Percentiles rank a stretch among this genome's conserved stretches.
phyloP scores from a whole-genome alignment of 2,329 filamentous ascomycete genomes.

The Phaeosphaeriaceae sp. region DNA sequence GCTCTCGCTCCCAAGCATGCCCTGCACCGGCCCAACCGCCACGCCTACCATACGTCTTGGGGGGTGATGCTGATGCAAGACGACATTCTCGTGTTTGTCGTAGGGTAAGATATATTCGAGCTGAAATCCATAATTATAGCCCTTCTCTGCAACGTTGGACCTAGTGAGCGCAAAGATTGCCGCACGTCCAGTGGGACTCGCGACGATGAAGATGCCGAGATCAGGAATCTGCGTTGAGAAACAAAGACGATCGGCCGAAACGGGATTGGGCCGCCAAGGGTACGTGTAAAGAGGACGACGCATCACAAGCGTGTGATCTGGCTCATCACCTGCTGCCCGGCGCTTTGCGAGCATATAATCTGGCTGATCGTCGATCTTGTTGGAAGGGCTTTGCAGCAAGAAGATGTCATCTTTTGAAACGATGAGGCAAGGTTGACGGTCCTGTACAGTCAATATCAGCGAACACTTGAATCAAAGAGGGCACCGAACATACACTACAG shows the following conservation, averaged over 20 bases:
- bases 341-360: not conserved
- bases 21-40: constrained; percentile 71
- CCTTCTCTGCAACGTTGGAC: constrained; percentile 53
- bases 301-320: constrained; percentile 43
- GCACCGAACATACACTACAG: not conserved
- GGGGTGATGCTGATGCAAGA: constrained; percentile 14
- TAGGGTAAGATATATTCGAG: constrained; percentile 65
- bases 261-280: not conserved
- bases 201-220: constrained; percentile 73
- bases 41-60: constrained; percentile 67
- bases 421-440: constrained; percentile 46
- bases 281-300: constrained; percentile 39
- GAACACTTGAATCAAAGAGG: not conserved
- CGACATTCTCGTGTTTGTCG: constrained; percentile 3
- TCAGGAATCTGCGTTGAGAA: constrained; percentile 72
- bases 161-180: constrained; percentile 63
- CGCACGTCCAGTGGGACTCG: constrained; percentile 71
- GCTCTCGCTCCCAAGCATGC: constrained; percentile 34
- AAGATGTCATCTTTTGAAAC: constrained; percentile 55
- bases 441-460: constrained; percentile 10
- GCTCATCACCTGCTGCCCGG: not conserved
- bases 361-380: not conserved
- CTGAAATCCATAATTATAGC: constrained; percentile 56
- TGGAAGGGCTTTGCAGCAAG: constrained; percentile 49
- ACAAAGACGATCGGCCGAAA: constrained; percentile 61